A percentile compares a stretch with the other conserved stretches of the same genome.
Conservation (phyloP, 192 early-diverging fungal species). For the Backusella morwellensis region DNA sequence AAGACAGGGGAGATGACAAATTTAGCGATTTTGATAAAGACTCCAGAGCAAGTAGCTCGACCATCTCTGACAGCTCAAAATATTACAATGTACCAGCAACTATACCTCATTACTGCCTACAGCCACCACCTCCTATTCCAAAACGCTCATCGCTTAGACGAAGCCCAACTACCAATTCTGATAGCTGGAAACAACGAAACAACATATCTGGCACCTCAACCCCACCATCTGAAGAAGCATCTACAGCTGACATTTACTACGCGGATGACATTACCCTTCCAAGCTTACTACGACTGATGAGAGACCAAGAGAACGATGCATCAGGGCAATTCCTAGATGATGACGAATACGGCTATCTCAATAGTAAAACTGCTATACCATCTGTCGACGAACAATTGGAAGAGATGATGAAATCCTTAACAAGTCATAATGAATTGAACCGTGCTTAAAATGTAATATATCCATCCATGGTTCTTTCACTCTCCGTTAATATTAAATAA, state of each 20-base stretch:
- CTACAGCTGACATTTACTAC: conserved; percentile 8
- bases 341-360: neutral
- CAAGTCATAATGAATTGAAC: neutral
- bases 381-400: conserved; percentile 16
- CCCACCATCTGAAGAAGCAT: neutral
- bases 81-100: neutral
- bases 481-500: conserved; percentile 1
- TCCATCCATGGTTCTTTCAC: neutral
- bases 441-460: conserved; percentile 5
- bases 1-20: neutral
- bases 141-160: conserved; percentile 20
- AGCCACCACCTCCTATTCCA: conserved; percentile 26
- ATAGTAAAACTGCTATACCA: neutral
- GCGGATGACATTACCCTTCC: conserved; percentile 6
- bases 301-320: neutral
- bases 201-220: neutral
- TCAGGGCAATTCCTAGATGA: neutral
- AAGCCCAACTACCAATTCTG: neutral
- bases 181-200: neutral
- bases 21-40: neutral
- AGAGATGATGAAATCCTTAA: conserved; percentile 13
- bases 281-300: conserved; percentile 7
- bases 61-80: neutral
- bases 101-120: neutral
- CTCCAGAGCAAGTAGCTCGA: neutral